Evolutionary conservation across 2,329 filamentous ascomycete genomes (phyloP).

Genomic region (Domatiomyces globalis): DNA sequence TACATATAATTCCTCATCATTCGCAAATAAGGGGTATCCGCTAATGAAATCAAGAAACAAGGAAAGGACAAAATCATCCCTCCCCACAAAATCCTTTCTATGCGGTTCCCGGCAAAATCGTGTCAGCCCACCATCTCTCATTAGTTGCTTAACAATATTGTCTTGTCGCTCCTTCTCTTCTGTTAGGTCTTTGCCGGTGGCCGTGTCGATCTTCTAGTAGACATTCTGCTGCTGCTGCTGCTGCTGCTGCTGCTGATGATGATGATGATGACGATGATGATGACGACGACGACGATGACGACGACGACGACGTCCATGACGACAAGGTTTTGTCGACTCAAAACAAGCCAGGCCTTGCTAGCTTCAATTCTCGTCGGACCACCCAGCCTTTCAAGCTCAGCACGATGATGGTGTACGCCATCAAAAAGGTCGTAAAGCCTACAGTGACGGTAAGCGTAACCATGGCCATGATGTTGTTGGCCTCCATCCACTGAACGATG

Average conservation of each 20-base stretch:
- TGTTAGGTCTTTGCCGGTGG: too few species aligned
- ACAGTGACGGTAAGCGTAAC: constrained; percentile 82
- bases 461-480: constrained; percentile 71
- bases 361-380: constrained; percentile 29
- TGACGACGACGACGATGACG: neutral
- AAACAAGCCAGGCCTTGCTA: too few species aligned
- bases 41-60: neutral
- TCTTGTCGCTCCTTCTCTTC: neutral
- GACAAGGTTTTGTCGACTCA: neutral
- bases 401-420: constrained; percentile 68
- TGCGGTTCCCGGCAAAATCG: neutral
- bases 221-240: constrained; percentile 7
- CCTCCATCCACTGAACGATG: constrained; percentile 61
- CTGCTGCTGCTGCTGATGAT: constrained; percentile 17
- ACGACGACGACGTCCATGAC: neutral
- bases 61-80: neutral
- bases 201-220: neutral
- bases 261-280: too few species aligned
- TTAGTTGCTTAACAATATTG: neutral
- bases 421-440: constrained; percentile 66
- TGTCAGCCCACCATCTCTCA: neutral
- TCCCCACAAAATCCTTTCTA: neutral
- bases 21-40: neutral
- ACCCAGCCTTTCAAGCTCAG: constrained; percentile 86
- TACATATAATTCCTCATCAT: neutral